Evolutionary conservation across 106 monocot species (phyloP).

Genomic region (Dendrobium catenatum): DNA sequence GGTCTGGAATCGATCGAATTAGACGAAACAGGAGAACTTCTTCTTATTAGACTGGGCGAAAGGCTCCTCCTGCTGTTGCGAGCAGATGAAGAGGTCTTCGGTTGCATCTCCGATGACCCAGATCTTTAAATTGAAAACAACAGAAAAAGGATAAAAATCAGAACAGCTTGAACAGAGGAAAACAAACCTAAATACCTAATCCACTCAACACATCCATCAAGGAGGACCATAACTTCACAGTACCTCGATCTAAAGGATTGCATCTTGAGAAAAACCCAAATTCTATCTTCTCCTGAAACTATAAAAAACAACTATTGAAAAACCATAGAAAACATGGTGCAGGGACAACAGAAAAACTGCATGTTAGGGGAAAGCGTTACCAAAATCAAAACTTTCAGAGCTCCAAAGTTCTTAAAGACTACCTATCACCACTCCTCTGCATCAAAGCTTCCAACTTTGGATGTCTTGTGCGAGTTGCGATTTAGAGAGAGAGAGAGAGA

Average conservation of each 20-base stretch:
- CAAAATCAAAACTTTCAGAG: no score
- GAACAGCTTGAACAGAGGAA: background rate
- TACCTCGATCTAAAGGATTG: background rate
- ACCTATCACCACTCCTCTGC: background rate
- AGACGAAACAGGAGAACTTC: background rate
- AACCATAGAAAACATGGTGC: background rate
- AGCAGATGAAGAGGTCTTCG: background rate
- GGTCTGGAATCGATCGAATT: background rate
- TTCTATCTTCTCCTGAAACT: background rate
- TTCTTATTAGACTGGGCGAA: background rate
- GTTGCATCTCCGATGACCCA: background rate
- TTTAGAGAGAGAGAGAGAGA: no score
- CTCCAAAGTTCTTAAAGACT: no score
- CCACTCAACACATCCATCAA: background rate
- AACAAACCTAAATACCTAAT: background rate
- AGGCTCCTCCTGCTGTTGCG: background rate
- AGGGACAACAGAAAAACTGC: background rate
- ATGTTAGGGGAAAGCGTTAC: no score
- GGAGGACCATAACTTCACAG: background rate
- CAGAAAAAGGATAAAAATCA: background rate
- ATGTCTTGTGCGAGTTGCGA: no score
- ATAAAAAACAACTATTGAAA: background rate
- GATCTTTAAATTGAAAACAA: background rate
- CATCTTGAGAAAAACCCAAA: background rate
- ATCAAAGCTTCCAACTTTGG: background rate